phyloP scores from a whole-genome alignment of 495 filamentous ascomycete genomes.

The Neurospora pannonica region DNA sequence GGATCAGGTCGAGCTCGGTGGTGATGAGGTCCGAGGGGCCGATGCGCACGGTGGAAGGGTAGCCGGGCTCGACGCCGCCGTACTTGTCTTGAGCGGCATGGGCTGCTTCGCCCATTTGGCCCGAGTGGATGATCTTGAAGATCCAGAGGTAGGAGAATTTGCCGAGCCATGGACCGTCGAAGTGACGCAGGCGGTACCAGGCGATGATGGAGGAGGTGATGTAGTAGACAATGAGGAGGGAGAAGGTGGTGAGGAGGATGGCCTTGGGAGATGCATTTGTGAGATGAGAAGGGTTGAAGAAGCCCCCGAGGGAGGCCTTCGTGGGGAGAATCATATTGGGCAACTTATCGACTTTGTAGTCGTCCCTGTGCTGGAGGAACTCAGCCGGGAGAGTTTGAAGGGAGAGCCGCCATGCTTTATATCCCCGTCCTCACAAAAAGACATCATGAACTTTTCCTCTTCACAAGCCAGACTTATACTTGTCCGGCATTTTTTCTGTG shows the following conservation, averaged over 20 bases:
- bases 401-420: neutral
- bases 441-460: neutral
- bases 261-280: neutral
- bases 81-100: slow-evolving; percentile 19
- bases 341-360: neutral
- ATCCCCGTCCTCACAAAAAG: neutral
- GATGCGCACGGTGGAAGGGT: slow-evolving; percentile 40
- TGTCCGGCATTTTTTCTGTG: neutral
- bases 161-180: slow-evolving; percentile 15
- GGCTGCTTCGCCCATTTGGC: slow-evolving; percentile 6
- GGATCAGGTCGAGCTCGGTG: slow-evolving; percentile 27
- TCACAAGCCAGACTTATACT: neutral
- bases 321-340: neutral
- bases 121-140: slow-evolving; percentile 2
- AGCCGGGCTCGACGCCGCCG: slow-evolving; percentile 8
- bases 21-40: slow-evolving; percentile 42
- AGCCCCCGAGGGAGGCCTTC: neutral
- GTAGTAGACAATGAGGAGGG: slow-evolving; percentile 5
- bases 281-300: neutral
- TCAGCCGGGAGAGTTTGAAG: neutral
- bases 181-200: slow-evolving; percentile 14
- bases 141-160: slow-evolving; percentile 16
- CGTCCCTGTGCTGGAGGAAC: neutral
- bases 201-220: slow-evolving; percentile 2
- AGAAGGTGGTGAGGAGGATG: neutral